These are phyloP conservation scores for Endothia cerciana DNA, from an alignment of 2,329 filamentous ascomycete genomes.

Conservation along the genomic window DNA sequence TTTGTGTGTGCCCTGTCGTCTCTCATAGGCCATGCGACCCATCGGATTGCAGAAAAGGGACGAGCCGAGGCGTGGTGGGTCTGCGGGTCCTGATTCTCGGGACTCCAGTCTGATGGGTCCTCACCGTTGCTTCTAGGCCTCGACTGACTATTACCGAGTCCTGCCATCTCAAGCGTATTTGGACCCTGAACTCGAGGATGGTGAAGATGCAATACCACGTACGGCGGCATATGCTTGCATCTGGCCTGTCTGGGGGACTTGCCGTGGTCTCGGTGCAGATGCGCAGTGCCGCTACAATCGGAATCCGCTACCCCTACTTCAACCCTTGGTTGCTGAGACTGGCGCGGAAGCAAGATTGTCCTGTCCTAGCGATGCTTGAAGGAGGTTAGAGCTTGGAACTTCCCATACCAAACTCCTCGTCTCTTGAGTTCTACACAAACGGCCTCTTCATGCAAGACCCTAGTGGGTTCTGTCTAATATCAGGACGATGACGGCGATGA, in stretches of 20 bases:
- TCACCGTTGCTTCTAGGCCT: background rate
- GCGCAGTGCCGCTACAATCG: background rate
- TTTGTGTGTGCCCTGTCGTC: background rate
- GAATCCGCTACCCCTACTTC: background rate
- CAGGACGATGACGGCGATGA: background rate
- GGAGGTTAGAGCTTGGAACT: background rate
- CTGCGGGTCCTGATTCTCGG: constrained; percentile 1
- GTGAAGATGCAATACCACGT: background rate
- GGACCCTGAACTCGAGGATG: background rate
- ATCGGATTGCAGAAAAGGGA: constrained; percentile 16
- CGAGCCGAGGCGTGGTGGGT: constrained; percentile 23
- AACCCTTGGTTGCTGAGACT: background rate
- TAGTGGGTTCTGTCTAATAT: background rate
- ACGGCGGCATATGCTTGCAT: background rate
- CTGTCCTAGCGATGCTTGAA: background rate
- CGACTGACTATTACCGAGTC: background rate
- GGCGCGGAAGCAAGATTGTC: too few species aligned
- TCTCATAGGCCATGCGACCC: background rate
- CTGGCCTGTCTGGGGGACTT: background rate
- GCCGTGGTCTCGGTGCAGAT: background rate
- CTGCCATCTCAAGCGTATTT: background rate
- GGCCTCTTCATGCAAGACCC: background rate
- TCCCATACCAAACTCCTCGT: background rate
- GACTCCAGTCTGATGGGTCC: background rate
- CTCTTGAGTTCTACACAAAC: background rate